Percentiles rank a stretch among this genome's conserved stretches.
These are phyloP conservation scores for Murraya koenigii DNA, from an alignment of 345 rosid genomes.

Conservation along the genomic window DNA sequence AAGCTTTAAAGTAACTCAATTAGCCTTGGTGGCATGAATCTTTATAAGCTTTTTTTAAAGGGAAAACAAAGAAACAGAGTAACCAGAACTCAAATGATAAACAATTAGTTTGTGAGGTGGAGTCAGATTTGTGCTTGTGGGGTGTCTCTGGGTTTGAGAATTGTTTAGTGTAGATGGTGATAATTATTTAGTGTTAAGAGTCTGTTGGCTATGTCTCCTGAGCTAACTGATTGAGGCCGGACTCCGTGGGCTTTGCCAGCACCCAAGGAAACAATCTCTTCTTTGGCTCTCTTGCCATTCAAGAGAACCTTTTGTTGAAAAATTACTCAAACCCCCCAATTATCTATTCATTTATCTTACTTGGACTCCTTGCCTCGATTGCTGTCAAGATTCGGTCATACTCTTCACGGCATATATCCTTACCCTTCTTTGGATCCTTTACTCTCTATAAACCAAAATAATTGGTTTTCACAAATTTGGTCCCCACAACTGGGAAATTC, in stretches of 20 bases:
- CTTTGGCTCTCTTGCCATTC: slow-evolving; percentile 42
- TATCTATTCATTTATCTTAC: slow-evolving; percentile 25
- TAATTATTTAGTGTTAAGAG: slow-evolving; percentile 32
- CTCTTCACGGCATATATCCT: slow-evolving; percentile 32
- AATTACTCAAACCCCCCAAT: slow-evolving; percentile 23
- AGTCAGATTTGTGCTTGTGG: slow-evolving; percentile 51
- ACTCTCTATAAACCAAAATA: slow-evolving; percentile 42
- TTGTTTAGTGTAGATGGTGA: slow-evolving; percentile 36
- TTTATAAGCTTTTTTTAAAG: slow-evolving; percentile 22
- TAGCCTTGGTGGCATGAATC: slow-evolving; percentile 25
- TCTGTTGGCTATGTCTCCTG: slow-evolving; percentile 58
- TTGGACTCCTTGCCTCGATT: slow-evolving; percentile 42
- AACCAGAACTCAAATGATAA: slow-evolving; percentile 26
- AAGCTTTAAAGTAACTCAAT: slow-evolving; percentile 34
- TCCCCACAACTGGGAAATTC: slow-evolving; percentile 59
- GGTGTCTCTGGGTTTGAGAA: slow-evolving; percentile 40
- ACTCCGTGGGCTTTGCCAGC: slow-evolving; percentile 67
- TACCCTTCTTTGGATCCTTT: slow-evolving; percentile 43
- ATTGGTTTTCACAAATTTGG: slow-evolving; percentile 45
- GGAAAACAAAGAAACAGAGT: slow-evolving; percentile 29
- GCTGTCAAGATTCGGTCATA: slow-evolving; percentile 59
- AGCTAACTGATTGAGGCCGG: slow-evolving; percentile 43
- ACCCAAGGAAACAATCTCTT: slow-evolving; percentile 52
- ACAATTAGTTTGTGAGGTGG: slow-evolving; percentile 38
- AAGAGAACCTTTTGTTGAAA: slow-evolving; percentile 49